Base-by-base conservation (phyloP, 2,329 filamentous ascomycete genomes). In the Trichophyton equinum region DNA sequence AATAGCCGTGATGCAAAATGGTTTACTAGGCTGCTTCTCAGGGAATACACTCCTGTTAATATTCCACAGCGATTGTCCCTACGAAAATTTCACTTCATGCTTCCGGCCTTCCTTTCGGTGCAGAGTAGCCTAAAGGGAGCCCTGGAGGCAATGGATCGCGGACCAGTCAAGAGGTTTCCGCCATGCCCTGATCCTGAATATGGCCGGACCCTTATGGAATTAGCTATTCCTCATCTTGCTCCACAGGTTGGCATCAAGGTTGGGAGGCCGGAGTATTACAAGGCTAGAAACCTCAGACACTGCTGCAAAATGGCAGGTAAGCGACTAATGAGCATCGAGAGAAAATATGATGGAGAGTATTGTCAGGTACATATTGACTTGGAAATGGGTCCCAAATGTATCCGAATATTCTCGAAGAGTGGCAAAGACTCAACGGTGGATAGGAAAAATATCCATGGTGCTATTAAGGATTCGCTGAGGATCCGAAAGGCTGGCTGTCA, bases 341-440 rank as follows among this genome's bases (percentile, higher is more conserved):
- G 85, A 58, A 95, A 95, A 70, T 83, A 95, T 63, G 90, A 95
- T 67, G 90, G 88, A 11, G 91, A 96, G 72, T 96, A 94, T 66
- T 95, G 89, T 66, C 91, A 96, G 71, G 84, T 96, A 33, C 91
- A 96, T 67, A 77, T 96, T 44, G 84, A 95, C 68, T 75, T 88
- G 5, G 76, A 76, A 7, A 83, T 81, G 57, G 75, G 75, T 15
- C 61, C 69, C 62, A 69, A 79, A 0, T 81, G 78, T 56, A 83
- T 95, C 30, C 85, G 87, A 64, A 92, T 96, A 33, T 96, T 94
- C 70, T 95, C 90, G 8, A 96, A 96, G 70, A 94, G 89, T 67
- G 89, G 91, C 62, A 95, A 94, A 70, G 89, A 96, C 65, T 92
- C 90, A 51, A 96, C 90, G 0, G 69, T 75, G 58, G 91, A 95